Base-by-base conservation (phyloP, 352 stramenopile species). In the Phytophthora pistaciae region DNA sequence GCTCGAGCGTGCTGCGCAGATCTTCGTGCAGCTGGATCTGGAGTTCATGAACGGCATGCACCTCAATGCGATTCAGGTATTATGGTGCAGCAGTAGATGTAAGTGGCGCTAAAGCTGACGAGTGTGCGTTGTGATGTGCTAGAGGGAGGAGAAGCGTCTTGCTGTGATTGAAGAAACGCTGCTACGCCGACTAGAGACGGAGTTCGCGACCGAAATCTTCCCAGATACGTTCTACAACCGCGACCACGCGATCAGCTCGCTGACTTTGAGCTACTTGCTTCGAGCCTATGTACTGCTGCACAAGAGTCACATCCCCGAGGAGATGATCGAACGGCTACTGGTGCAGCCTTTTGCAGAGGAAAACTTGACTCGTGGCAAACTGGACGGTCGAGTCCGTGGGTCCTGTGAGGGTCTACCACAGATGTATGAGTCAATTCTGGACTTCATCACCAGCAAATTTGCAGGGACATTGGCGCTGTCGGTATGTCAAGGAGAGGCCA, bases 161-260 rank as follows among this genome's bases (percentile, higher is more conserved):
- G 77, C 78, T 0, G 71, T 78, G 20, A 84, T 93, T 56, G 88
- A 95, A 79, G 85, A 94, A 65, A 88, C 84, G 31, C 69, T 95
- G 31, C 58, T 93, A 25, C 77, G 77, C 21, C 82, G 85, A n/a
- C 74, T 95, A 5, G 88, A 96, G 72, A 93, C 90, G 1, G 90
- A 96, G 62, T 91, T 96, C 42, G 81, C 87, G 31, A 94, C 90
- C 10, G 88, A 97, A 63, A 92, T 97, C 38, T 90, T 95, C 14
- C 90, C 90, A 0, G 90, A 97, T 64, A 94, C 88, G 11, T 96
- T 96, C 48, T 97, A 97, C 74, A 87, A 87, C 53, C 87, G 89
- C 3, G 88, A 96, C 38, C 90, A 95, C 49, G 11, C 77, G 0
- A 90, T 97, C 56, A 95, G 80, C 23, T 74, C 82, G 0, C 33